Conservation (phyloP, 148 eudicot species). For the Silene uniflora region DNA sequence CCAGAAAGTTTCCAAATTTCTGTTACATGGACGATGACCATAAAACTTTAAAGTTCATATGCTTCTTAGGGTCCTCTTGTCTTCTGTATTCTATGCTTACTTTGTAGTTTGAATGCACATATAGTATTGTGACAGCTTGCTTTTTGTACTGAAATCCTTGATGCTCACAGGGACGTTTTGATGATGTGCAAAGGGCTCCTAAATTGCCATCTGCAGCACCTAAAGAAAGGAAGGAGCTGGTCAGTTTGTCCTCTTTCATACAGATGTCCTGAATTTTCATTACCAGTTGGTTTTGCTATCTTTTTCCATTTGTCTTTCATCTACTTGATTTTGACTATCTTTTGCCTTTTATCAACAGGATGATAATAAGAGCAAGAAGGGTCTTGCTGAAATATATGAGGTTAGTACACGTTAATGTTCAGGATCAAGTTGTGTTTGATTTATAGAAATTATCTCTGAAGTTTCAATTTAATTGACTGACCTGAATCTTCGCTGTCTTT, state of each 20-base stretch:
- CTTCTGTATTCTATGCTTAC: not conserved
- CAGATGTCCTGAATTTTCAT: not conserved
- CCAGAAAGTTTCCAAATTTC: not conserved
- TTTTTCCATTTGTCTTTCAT: not conserved
- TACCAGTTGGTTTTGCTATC: constrained; percentile 3
- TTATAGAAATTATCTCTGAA: too few relatives aligned
- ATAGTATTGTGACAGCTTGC: not conserved
- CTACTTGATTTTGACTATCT: constrained; percentile 12
- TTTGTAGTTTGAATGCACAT: not conserved
- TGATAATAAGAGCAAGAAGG: constrained; percentile 88
- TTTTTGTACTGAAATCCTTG: not conserved
- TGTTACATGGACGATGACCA: not conserved
- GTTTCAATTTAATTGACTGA: not conserved
- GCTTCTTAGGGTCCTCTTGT: too few relatives aligned
- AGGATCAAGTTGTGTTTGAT: too few relatives aligned
- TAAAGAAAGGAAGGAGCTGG: too few relatives aligned
- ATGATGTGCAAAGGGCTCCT: constrained; percentile 78
- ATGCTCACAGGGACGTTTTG: constrained; percentile 20
- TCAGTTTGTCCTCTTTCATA: constrained; percentile 3
- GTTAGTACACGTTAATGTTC: constrained; percentile 36
- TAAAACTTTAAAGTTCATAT: not conserved
- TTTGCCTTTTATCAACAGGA: constrained; percentile 47
- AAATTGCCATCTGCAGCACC: constrained; percentile 55
- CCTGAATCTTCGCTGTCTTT: not conserved
- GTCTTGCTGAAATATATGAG: too few relatives aligned